A percentile compares a stretch with the other conserved stretches of the same genome.
Evolutionary conservation across 345 rosid genomes (phyloP).

Genomic region (Salix caprea): DNA sequence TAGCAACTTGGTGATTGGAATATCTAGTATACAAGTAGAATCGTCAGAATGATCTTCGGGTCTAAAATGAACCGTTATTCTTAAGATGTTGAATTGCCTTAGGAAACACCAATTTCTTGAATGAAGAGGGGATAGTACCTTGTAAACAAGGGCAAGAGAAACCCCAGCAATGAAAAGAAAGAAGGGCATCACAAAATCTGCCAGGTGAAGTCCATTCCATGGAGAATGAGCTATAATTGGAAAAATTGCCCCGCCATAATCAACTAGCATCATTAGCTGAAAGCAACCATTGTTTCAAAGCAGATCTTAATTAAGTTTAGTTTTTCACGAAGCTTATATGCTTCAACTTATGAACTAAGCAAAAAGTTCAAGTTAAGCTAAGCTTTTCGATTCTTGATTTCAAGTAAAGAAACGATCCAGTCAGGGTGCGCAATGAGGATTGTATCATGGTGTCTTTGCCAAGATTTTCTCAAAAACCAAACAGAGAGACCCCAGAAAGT

Average conservation of each 20-base stretch:
- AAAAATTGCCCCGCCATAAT: constrained; percentile 38
- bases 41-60: no score
- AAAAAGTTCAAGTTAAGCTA: not conserved
- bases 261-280: constrained; percentile 44
- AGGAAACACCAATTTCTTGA: not conserved
- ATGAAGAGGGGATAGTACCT: constrained; percentile 20
- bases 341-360: not conserved
- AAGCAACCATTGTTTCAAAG: not conserved
- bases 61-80: no score
- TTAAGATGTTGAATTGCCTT: no score
- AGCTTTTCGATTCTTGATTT: no score
- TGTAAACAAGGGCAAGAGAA: constrained; percentile 44
- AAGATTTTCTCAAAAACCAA: constrained; percentile 10
- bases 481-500: not conserved
- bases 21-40: no score
- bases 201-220: constrained; percentile 43
- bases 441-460: not conserved
- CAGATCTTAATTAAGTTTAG: not conserved
- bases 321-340: not conserved
- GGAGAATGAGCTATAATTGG: constrained; percentile 43
- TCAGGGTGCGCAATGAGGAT: not conserved
- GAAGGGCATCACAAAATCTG: constrained; percentile 51
- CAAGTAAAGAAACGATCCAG: no score
- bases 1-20: no score
- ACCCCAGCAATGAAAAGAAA: constrained; percentile 44